Evolutionary conservation across 2,329 filamentous ascomycete species (phyloP), one percentile per base, ranked within the genome.

Genomic region (Didymella keratinophila): DNA sequence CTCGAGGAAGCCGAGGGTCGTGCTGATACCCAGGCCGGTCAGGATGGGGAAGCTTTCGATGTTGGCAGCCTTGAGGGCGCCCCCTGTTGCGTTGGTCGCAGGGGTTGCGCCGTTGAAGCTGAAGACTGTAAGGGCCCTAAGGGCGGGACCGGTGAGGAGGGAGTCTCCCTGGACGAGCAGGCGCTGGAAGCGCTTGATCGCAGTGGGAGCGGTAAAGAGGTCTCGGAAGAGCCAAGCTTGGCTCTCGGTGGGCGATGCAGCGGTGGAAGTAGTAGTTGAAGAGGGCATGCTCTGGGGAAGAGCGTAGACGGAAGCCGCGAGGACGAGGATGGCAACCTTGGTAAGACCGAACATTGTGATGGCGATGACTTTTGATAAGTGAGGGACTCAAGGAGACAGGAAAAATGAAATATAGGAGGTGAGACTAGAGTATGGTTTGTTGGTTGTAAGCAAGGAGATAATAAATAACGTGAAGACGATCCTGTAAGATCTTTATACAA

Each of bases 51-150:
- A 79, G 47, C 62, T 76, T 30, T 73, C 73, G 56, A 76, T 70
- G 63, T 77, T 78, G n/a, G 71, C 72, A 47, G 69, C 47, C 41
- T 71, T 70, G n/a, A 63, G 62, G 16, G 62, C 65, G 16, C 70
- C 71, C 43, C 71, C 89, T 75, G 90, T 89, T 63, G 84, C 87
- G 50, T 84, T 78, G 14, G 76, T 36, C 10, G 73, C 60, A 11
- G 80, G 77, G 16, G 61, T 58, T 18, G 79, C 79, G 59, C 75
- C 70, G 62, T 85, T 75, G 66, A 83, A 82, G 72, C 83, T 83
- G 83, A 92, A 93, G 72, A 88, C 90, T 78, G 89, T 85, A 70
- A 68, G 43, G 12, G 69, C 65, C 45, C 65, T 67, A 27, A 79
- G 63, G 4, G 65, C 69, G 2, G 75, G 70, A 12, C 61, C 68